Percentiles rank a stretch among this genome's conserved stretches.
Conservation (phyloP, 352 stramenopile genomes). For the Phytophthora sansomeana region DNA sequence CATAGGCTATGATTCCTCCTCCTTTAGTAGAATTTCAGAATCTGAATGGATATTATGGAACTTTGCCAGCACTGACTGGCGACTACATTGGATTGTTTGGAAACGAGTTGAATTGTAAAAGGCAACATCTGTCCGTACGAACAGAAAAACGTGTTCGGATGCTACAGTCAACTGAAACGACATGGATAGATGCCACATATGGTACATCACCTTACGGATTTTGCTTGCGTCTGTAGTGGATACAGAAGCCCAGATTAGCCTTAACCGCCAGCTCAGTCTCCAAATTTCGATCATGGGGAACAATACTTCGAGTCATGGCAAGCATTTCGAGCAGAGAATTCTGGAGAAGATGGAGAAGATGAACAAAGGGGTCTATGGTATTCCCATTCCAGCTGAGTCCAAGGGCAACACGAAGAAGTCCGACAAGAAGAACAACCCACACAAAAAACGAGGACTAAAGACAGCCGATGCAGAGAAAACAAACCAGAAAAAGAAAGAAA, state of each 20-base stretch:
- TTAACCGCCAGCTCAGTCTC: background rate
- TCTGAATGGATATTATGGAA: too few species aligned
- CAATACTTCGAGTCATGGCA: background rate
- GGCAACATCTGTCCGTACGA: too few species aligned
- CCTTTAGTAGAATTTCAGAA: too few species aligned
- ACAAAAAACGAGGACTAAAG: background rate
- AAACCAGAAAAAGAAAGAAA: background rate
- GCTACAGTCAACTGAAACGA: too few species aligned
- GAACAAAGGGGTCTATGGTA: slow-evolving; percentile 6
- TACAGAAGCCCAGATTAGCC: background rate
- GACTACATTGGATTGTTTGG: too few species aligned
- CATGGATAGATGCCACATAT: too few species aligned
- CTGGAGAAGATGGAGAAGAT: slow-evolving; percentile 1
- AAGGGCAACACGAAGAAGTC: background rate
- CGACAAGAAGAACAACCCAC: too few species aligned
- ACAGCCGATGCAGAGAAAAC: background rate
- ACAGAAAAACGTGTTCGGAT: too few species aligned
- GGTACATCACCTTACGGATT: too few species aligned
- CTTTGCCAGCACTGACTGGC: too few species aligned
- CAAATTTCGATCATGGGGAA: background rate
- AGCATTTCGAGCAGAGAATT: background rate
- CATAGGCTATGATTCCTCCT: too few species aligned
- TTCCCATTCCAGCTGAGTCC: background rate
- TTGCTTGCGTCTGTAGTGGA: background rate
- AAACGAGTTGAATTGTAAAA: too few species aligned